phyloP scores from a whole-genome alignment of 371 early-diverging fungal species.

The Gilbertella persicaria region DNA sequence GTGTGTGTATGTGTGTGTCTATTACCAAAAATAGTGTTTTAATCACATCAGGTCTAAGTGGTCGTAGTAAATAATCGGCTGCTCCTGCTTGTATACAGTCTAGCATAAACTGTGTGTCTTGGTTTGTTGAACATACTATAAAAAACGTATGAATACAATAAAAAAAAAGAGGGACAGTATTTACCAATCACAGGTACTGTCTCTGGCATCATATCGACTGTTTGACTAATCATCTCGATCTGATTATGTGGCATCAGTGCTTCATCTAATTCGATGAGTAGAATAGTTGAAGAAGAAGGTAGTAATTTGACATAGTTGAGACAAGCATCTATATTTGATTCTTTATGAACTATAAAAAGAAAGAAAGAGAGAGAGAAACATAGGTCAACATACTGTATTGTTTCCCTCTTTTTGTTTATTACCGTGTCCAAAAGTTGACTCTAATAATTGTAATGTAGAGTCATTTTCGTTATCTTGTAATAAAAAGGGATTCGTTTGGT shows the following conservation, averaged over 20 bases:
- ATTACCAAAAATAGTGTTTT: conserved; percentile 58
- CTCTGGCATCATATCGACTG: conserved; percentile 17
- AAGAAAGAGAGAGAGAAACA: conserved; percentile 4
- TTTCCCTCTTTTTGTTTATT: conserved; percentile 1
- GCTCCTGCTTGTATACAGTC: conserved; percentile 52
- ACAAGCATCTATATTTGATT: conserved; percentile 21
- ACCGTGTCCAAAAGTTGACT: conserved; percentile 24
- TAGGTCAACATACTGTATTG: no score
- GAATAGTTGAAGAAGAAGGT: conserved; percentile 25
- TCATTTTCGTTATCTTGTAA: conserved; percentile 17
- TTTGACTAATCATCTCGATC: conserved; percentile 14
- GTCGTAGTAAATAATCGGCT: conserved; percentile 51
- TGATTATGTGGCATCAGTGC: conserved; percentile 4
- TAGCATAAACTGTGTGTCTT: conserved; percentile 36
- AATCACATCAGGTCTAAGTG: conserved; percentile 48
- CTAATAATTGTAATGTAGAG: conserved; percentile 6
- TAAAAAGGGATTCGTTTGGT: conserved; percentile 20
- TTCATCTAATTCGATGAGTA: conserved; percentile 30
- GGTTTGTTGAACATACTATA: conserved; percentile 32
- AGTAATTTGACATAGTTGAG: conserved; percentile 18
- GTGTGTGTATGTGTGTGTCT: no score
- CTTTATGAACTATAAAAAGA: conserved; percentile 14
- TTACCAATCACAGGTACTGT: conserved; percentile 27
- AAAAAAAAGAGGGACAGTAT: background rate
- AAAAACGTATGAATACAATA: background rate